phyloP scores from a whole-genome alignment of 2,329 filamentous ascomycete species.

The Cryphonectria radicalis region DNA sequence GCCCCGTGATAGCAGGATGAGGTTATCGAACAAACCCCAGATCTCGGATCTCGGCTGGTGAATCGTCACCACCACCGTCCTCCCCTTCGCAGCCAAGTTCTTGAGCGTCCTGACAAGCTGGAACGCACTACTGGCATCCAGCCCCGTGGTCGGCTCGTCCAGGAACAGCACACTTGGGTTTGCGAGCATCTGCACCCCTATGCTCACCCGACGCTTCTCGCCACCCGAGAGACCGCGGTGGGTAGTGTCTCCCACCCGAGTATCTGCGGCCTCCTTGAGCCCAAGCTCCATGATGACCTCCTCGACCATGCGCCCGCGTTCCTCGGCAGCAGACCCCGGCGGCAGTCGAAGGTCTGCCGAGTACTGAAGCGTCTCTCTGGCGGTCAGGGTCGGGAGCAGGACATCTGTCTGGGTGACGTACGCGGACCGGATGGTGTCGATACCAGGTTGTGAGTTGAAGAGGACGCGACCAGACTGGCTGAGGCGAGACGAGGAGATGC shows the following conservation, averaged over 20 bases:
- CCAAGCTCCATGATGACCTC: constrained; percentile 77
- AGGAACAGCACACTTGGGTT: constrained; percentile 79
- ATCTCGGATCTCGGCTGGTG: constrained; percentile 81
- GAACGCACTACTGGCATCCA: constrained; percentile 78
- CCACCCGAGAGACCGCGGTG: constrained; percentile 80
- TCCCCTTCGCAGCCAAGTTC: constrained; percentile 66
- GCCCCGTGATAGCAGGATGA: constrained; percentile 70
- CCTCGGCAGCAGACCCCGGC: constrained; percentile 59
- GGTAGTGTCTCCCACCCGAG: constrained; percentile 70
- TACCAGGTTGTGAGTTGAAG: constrained; percentile 63
- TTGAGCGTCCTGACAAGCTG: constrained; percentile 75
- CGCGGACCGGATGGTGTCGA: constrained; percentile 53
- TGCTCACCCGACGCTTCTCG: constrained; percentile 76
- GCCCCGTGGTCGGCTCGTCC: constrained; percentile 78
- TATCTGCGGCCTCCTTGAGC: constrained; percentile 77
- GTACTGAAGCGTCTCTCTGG: constrained; percentile 75
- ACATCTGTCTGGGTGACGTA: constrained; percentile 82
- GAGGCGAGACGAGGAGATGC: constrained; percentile 61
- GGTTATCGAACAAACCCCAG: constrained; percentile 75
- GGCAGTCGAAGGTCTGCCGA: constrained; percentile 74
- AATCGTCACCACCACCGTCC: constrained; percentile 75
- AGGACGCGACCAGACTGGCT: constrained; percentile 57
- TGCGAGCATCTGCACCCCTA: constrained; percentile 77
- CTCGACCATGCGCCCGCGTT: constrained; percentile 69
- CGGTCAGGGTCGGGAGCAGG: constrained; percentile 72